Base-by-base conservation (phyloP, 2,329 filamentous ascomycete genomes). In the Pseudogymnoascus sp. region DNA sequence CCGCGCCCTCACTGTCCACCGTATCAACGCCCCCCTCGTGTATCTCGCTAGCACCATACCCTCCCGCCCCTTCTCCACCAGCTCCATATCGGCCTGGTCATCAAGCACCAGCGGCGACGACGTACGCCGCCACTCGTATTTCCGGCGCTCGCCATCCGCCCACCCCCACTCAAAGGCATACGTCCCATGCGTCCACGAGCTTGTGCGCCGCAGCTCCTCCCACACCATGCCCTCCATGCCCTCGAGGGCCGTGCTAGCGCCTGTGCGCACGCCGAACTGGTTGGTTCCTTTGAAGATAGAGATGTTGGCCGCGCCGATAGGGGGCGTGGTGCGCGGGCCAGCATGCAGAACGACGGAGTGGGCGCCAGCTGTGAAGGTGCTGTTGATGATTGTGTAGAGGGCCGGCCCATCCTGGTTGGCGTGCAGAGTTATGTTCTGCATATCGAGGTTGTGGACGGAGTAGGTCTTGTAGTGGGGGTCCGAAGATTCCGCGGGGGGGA, bases 51-150 rank as follows among this genome's bases (percentile, higher is more conserved):
- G 28, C 25, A 55, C 49, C 49, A 55, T 55, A 5, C 49, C 49
- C 16, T 55, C 49, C 28, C 49, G 49, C 4, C 49, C 45, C 61
- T 19, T 66, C 63, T 63, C 67, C 35, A 62, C 25, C n/a, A 64
- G 28, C 60, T 66, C 64, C 62, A 66, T 19, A 59, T 66, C 63
- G 6, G 61, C 60, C 60, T 66, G 64, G 58, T 66, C 64, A 12
- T 35, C 60, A 22, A 62, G 58, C 3, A 52, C 19, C 6, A 36
- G 23, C n/a, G 52, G 12, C 22, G 39, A 60, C 9, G 64, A 55
- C 9, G 49, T 66, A 22, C 63, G 30, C 19, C 41, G 36, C 64
- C 64, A 66, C 36, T 55, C 52, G 41, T 59, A 66, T 4, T 23
- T 64, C 25, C 60, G 59, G n/a, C 60, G 52, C 14, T 52, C 59